phyloP scores from a whole-genome alignment of 352 stramenopile genomes.

The Globisporangium cylindrosporum region DNA sequence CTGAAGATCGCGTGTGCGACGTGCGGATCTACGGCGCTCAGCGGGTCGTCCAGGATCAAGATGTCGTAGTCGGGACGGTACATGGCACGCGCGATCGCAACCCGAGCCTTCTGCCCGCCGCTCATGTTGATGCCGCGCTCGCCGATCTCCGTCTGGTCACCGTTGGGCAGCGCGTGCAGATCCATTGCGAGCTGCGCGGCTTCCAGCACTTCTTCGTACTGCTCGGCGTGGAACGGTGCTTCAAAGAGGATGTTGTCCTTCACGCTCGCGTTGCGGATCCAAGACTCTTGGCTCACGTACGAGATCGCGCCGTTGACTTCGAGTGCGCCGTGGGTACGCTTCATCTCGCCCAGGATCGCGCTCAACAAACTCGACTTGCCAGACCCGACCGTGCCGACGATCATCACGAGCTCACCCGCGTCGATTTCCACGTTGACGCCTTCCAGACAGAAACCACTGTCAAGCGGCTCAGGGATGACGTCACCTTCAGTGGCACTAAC shows the following conservation, averaged over 20 bases:
- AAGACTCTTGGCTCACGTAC: slow-evolving; percentile 89
- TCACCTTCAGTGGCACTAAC: neutral
- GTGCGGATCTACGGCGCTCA: slow-evolving; percentile 94
- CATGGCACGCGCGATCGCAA: slow-evolving; percentile 88
- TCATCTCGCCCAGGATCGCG: slow-evolving; percentile 53
- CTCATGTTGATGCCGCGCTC: slow-evolving; percentile 60
- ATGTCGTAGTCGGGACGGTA: slow-evolving; percentile 89
- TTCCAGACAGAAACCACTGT: slow-evolving; percentile 21
- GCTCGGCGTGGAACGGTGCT: slow-evolving; percentile 27
- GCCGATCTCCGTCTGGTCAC: slow-evolving; percentile 57
- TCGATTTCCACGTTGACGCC: slow-evolving; percentile 58
- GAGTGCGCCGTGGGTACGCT: slow-evolving; percentile 19
- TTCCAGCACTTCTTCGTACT: slow-evolving; percentile 36
- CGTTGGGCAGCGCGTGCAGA: slow-evolving; percentile 42
- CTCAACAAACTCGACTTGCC: slow-evolving; percentile 61
- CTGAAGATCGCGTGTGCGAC: slow-evolving; percentile 93
- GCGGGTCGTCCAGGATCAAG: slow-evolving; percentile 92
- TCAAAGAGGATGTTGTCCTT: slow-evolving; percentile 91
- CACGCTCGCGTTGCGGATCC: slow-evolving; percentile 90
- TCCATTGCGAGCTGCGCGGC: slow-evolving; percentile 40
- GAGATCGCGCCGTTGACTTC: slow-evolving; percentile 34
- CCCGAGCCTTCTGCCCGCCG: slow-evolving; percentile 65
- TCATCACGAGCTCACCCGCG: slow-evolving; percentile 48
- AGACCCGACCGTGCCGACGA: slow-evolving; percentile 46
- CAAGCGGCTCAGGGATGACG: neutral